These are phyloP conservation scores for Sarocladium oryzae DNA, from an alignment of 2,329 filamentous ascomycete species.

Conservation along the genomic window DNA sequence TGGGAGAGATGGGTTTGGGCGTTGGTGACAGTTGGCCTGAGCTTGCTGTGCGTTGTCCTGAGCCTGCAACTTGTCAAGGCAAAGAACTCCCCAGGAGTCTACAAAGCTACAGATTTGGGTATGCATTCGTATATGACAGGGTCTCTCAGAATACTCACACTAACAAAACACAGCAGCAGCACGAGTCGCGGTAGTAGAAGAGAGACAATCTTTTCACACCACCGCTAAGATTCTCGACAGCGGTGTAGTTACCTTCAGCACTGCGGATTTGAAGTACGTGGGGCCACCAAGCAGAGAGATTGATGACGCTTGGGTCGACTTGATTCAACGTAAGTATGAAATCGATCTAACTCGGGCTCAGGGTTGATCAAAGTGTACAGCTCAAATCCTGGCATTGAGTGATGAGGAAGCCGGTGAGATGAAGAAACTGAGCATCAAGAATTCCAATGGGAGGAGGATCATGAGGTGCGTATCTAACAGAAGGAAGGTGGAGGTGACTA, in stretches of 20 bases:
- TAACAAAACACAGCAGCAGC: not conserved
- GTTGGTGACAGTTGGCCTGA: not conserved
- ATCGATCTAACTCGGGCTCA: not conserved
- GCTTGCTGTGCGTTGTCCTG: not conserved
- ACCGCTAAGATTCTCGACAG: not conserved
- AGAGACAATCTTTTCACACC: not conserved
- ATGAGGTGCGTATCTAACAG: not conserved
- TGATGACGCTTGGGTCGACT: not conserved
- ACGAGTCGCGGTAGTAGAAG: not conserved
- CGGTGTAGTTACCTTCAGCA: not conserved
- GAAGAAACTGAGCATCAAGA: conserved; percentile 4
- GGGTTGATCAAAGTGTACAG: not conserved
- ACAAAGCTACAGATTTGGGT: not conserved
- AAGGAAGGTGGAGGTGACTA: too few relatives aligned
- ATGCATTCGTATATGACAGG: not conserved
- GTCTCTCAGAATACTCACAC: not conserved
- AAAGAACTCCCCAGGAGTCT: not conserved
- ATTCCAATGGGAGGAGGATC: not conserved
- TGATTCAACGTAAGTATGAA: not conserved
- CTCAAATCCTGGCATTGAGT: not conserved
- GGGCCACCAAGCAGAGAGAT: not conserved
- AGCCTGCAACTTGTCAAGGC: not conserved
- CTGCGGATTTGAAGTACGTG: not conserved
- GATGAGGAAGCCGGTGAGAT: conserved; percentile 3
- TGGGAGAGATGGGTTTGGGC: not conserved